Percentiles rank a stretch among this genome's conserved stretches.
Evolutionary conservation across 2,329 filamentous ascomycete genomes (phyloP).

Genomic region (Ophiostoma sp.): DNA sequence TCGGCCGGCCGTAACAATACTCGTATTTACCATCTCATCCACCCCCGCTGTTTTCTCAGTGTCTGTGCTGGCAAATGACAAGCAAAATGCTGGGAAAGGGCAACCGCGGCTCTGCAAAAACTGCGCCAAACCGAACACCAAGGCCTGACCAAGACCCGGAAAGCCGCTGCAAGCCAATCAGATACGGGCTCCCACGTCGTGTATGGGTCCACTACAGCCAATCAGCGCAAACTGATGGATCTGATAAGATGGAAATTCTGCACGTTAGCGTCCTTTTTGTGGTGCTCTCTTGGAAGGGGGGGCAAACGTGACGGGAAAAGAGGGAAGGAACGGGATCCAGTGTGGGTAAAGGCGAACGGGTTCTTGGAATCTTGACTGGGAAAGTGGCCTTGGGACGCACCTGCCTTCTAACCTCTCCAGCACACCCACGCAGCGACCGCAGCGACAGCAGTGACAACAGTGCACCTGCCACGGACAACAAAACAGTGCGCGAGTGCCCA

Average conservation of each 20-base stretch:
- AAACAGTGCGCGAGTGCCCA: neutral
- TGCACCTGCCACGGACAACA: neutral
- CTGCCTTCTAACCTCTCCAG: neutral
- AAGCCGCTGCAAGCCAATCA: conserved; percentile 24
- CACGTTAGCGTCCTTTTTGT: neutral
- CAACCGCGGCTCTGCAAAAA: conserved; percentile 10
- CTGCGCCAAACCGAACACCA: neutral
- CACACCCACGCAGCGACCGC: neutral
- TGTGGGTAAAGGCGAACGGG: neutral
- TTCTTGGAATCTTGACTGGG: neutral
- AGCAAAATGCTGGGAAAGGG: neutral
- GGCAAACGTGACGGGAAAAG: neutral
- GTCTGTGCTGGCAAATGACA: neutral
- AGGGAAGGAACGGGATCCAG: neutral
- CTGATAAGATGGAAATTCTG: conserved; percentile 30
- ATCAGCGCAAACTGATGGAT: conserved; percentile 26
- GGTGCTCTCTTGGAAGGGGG: neutral
- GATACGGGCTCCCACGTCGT: neutral
- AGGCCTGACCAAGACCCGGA: neutral
- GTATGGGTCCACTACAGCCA: neutral
- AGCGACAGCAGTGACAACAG: neutral
- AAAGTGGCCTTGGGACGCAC: neutral
- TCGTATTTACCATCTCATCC: conserved; percentile 7
- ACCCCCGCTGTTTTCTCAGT: neutral
- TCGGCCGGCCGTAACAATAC: neutral